Evolutionary conservation across 345 rosid genomes (phyloP).

Genomic region (Hirschfeldia incana): DNA sequence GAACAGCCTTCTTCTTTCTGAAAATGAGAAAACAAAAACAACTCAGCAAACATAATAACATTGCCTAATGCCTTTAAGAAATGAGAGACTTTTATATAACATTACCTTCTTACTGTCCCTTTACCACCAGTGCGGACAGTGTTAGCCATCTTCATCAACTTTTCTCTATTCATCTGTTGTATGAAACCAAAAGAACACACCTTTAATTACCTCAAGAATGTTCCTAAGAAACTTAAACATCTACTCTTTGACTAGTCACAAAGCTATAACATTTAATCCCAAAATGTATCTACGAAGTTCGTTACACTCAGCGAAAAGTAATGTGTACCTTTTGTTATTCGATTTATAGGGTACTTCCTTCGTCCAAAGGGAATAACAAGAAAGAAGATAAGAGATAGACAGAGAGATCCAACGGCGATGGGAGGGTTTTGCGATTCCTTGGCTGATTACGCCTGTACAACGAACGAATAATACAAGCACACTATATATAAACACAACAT

Average conservation of each 20-base stretch:
- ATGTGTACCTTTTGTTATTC: constrained; percentile 22
- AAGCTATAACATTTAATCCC: background rate
- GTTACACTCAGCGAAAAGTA: background rate
- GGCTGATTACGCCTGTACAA: constrained; percentile 9
- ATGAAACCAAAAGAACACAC: no score
- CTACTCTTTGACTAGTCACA: background rate
- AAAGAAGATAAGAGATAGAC: constrained; percentile 36
- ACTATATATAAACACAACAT: background rate
- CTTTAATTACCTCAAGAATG: no score
- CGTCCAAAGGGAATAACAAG: constrained; percentile 29
- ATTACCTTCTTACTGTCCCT: constrained; percentile 89
- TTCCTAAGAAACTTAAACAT: no score
- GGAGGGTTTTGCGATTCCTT: constrained; percentile 28
- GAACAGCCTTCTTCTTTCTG: constrained; percentile 99
- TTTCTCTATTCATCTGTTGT: constrained; percentile 80
- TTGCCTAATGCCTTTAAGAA: background rate
- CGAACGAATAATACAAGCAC: background rate
- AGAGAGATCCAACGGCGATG: constrained; percentile 26
- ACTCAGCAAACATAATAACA: background rate
- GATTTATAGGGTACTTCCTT: constrained; percentile 37
- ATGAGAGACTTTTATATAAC: background rate
- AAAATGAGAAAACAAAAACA: background rate
- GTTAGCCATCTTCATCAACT: constrained; percentile 91
- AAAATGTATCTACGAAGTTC: background rate
- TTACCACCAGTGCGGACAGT: constrained; percentile 98